phyloP scores from a whole-genome alignment of 1,284 basidiomycete genomes.

The Cutaneotrichosporon mucoides region DNA sequence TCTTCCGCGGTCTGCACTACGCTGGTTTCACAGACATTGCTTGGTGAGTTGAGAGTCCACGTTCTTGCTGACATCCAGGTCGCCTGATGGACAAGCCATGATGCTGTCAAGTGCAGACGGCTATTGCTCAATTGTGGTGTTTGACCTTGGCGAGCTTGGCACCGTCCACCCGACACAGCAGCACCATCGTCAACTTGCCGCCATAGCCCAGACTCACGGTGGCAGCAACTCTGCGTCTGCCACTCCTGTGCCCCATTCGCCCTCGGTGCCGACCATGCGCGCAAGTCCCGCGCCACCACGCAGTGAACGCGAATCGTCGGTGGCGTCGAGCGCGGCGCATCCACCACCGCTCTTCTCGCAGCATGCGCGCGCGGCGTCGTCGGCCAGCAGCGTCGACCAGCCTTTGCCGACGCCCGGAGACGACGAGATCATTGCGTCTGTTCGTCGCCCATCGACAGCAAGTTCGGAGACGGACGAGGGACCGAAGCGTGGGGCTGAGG shows the following conservation, averaged over 20 bases:
- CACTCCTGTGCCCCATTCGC: constrained; percentile 50
- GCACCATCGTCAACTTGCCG: constrained; percentile 75
- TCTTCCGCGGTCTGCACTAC: constrained; percentile 93
- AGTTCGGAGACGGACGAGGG: constrained; percentile 4
- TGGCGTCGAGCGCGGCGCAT: constrained; percentile 22
- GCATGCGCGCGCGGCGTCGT: constrained; percentile 21
- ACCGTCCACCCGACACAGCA: constrained; percentile 81
- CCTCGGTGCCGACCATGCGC: constrained; percentile 51
- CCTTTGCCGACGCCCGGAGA: constrained; percentile 38
- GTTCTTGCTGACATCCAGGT: constrained; percentile 57
- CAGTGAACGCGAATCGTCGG: constrained; percentile 42
- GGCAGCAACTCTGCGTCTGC: constrained; percentile 14
- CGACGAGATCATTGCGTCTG: constrained; percentile 19
- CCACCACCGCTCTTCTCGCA: constrained; percentile 22
- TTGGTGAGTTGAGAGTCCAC: constrained; percentile 62
- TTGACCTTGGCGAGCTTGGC: constrained; percentile 78
- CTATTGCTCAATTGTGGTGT: constrained; percentile 87
- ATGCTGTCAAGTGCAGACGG: constrained; percentile 91
- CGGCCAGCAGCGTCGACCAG: constrained; percentile 27
- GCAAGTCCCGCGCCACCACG: constrained; percentile 36
- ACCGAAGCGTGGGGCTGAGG: background rate
- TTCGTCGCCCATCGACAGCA: constrained; percentile 20
- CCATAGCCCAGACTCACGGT: constrained; percentile 73
- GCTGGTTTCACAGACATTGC: constrained; percentile 95
- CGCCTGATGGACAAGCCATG: constrained; percentile 88